phyloP scores from a whole-genome alignment of 1,284 basidiomycete species.

The Rhodotorula sp. region DNA sequence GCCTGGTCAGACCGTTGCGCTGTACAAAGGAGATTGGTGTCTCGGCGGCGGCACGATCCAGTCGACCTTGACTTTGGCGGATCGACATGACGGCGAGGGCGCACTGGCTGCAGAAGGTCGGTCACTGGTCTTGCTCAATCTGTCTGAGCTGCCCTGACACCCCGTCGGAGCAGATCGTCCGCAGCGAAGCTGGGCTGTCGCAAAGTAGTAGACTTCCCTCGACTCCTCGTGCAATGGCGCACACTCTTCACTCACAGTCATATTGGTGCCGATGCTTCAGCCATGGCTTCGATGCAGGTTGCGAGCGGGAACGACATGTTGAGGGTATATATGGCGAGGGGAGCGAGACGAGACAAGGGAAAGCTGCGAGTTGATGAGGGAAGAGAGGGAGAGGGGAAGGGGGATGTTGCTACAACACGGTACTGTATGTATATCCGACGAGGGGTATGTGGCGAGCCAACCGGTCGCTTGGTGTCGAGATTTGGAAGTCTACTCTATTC shows the following conservation, averaged over 20 bases:
- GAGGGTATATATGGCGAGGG: background rate
- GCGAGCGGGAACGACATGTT: background rate
- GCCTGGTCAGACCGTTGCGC: conserved; percentile 39
- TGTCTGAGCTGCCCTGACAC: no score
- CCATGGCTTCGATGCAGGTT: background rate
- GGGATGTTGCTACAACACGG: background rate
- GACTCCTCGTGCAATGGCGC: no score
- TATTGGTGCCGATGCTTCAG: background rate
- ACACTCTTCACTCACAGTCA: no score
- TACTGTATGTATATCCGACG: no score
- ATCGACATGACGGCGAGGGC: background rate
- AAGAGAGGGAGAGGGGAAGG: background rate
- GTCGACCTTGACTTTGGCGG: background rate
- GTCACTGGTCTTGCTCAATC: no score
- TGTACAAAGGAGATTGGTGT: conserved; percentile 30
- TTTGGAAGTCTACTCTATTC: conserved; percentile 4
- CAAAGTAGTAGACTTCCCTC: no score
- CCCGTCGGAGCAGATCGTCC: no score
- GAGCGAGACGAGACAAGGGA: background rate
- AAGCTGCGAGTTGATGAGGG: background rate
- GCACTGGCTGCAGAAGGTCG: background rate
- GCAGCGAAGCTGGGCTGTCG: no score
- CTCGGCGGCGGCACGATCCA: conserved; percentile 41
- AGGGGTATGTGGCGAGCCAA: background rate
- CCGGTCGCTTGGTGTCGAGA: background rate